Base-by-base conservation (phyloP, 2,329 filamentous ascomycete species). In the Exophiala dermatitidis region DNA sequence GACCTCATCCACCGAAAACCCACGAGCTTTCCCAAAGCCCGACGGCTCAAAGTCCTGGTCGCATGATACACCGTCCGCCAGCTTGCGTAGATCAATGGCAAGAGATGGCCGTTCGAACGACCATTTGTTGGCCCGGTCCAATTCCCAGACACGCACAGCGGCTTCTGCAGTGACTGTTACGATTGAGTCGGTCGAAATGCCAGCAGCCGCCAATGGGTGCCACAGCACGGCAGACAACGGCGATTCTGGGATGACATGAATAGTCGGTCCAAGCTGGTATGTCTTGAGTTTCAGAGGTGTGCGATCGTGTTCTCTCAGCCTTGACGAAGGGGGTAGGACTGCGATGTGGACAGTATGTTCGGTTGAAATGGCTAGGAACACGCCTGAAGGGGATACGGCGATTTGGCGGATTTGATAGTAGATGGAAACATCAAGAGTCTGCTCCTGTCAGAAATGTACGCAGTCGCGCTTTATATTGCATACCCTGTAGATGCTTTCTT, bases 81-180 rank as follows among this genome's bases (percentile, higher is more conserved):
- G 77, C 69, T 94, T 94, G 71, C 87, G 86, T 59, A 97, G 72
- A 66, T 98, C 93, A 58, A 98, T 81, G 1, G 89, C 86, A 9
- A 95, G 77, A 2, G 86, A 82, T 3, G 90, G 88, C 48, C 84
- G 78, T 65, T 93, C 89, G 67, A 95, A 95, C 0, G 89, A 90
- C 79, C 85, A 90, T 52, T 89, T 81, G 67, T 95, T 87, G 34
- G 84, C 78, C n/a, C 83, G 79, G 30, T 90, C 88, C 51, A 97
- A 69, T 66, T 96, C 90, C 90, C 91, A 97, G 10, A 96, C 72
- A 34, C 93, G 82, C 3, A 97, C 87, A 36, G 90, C 84, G 4
- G 90, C 89, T 67, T 96, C 90, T 48, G 83, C 81, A 1, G 93
- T 95, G 40, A 96, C 80, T 0, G 93, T 97, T 19, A 97, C 85